Conservation (phyloP, 345 rosid species). For the Lagerstroemia speciosa region DNA sequence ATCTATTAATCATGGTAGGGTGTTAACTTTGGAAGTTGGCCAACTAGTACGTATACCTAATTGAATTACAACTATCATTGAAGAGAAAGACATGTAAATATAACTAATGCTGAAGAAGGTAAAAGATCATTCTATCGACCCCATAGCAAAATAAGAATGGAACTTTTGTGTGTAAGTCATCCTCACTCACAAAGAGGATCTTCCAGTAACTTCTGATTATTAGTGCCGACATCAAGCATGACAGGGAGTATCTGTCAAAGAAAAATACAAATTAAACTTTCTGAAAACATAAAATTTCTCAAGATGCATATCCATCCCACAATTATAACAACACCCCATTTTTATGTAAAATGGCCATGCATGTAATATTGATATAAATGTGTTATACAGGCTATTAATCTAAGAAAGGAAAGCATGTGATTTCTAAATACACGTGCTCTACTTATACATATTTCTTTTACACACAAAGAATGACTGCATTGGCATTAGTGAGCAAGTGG, state of each 20-base stretch:
- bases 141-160: not conserved
- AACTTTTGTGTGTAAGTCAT: not conserved
- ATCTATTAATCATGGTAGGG: constrained; percentile 30
- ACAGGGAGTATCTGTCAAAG: constrained; percentile 70
- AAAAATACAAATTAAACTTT: not conserved
- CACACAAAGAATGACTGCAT: not conserved
- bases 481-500: not conserved
- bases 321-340: not conserved
- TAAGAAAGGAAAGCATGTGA: not conserved
- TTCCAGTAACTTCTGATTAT: constrained; percentile 79
- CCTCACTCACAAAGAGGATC: constrained; percentile 72
- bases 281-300: not conserved
- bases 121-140: not conserved
- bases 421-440: no score
- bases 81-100: not conserved
- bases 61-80: not conserved
- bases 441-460: no score
- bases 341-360: not conserved
- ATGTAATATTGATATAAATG: not conserved
- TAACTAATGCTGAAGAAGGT: not conserved
- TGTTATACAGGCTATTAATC: not conserved
- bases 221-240: constrained; percentile 95
- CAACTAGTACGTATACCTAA: not conserved
- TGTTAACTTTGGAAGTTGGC: not conserved
- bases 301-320: not conserved